Evolutionary conservation across 179 eudicot species (phyloP), one percentile per base, ranked within the genome.

Genomic region (Camellia oleifera): DNA sequence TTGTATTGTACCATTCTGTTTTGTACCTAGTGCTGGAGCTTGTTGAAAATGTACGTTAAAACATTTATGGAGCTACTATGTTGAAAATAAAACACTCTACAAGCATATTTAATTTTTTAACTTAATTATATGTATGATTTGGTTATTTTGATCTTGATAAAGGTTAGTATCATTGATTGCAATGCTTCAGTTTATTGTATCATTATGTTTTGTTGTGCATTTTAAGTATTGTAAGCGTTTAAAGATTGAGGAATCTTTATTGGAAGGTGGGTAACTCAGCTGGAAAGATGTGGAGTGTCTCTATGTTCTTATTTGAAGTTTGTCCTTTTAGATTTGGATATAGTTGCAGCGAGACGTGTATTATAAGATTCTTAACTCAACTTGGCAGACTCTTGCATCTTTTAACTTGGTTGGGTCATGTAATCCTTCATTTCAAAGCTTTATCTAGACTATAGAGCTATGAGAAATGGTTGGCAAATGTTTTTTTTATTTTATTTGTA

Each of bases 201-300:
- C 78, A 20, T 76, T 62, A 53, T 18, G 60, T 62, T 65, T 53
- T 50, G 15, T 32, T 50, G 20, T 77, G 32, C 72, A 4, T 65
- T 26, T n/a, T 50, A 77, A 2, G 9, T 13, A 52, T 15, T 50
- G 20, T 53, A 8, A 52, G 4, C 73, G 32, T 57, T 74, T 74
- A 74, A 76, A 61, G 71, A 63, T 63, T 26, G 10, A 15, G 79
- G 48, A 45, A 3, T 50, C 42, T 60, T 62, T 76, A 56, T 46
- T 26, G 6, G 10, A 18, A 77, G 6, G 52, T 2, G 52, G 14
- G 60, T 54, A 54, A 74, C 61, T 63, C 18, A 56, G 26, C 71
- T 48, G 46, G 61, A 48, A 64, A 62, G 20, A 46, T 0, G 14
- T 74, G 32, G 70, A 23, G 52, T 26, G 56, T 45, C 64, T 42